A percentile compares a stretch with the other conserved stretches of the same genome.
phyloP scores from a whole-genome alignment of 2,329 filamentous ascomycete species.

The Botrytis aclada region DNA sequence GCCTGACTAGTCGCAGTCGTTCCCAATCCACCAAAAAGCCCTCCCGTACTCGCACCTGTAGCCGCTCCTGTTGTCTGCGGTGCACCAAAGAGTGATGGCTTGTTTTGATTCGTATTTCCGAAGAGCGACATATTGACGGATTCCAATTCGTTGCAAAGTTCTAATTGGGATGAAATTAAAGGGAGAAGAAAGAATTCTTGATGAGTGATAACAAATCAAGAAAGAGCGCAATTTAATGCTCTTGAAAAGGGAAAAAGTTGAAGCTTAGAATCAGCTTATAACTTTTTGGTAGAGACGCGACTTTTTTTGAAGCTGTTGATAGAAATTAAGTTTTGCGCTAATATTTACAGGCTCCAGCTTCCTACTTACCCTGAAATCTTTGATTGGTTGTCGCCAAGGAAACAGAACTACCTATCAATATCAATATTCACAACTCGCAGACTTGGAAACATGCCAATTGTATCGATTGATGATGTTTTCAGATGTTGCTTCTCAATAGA shows the following conservation, averaged over 20 bases:
- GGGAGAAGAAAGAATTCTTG: background rate
- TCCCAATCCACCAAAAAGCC: constrained; percentile 25
- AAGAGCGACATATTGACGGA: constrained; percentile 15
- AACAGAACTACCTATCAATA: background rate
- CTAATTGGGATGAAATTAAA: background rate
- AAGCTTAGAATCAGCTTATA: constrained; percentile 12
- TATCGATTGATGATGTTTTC: background rate
- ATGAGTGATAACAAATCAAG: background rate
- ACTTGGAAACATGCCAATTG: background rate
- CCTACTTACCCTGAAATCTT: background rate
- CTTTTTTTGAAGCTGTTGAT: constrained; percentile 20
- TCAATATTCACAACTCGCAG: background rate
- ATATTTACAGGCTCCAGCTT: constrained; percentile 6
- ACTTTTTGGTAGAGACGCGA: constrained; percentile 16
- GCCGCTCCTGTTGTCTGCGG: constrained; percentile 13
- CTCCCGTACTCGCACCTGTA: constrained; percentile 11
- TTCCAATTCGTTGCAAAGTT: background rate
- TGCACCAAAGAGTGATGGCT: constrained; percentile 14
- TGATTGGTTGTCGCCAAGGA: background rate
- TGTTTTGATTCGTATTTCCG: constrained; percentile 12
- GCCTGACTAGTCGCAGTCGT: constrained; percentile 19
- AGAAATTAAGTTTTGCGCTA: constrained; percentile 18
- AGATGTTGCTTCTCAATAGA: background rate
- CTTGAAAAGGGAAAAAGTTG: background rate
- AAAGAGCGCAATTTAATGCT: background rate